Evolutionary conservation across 2,329 filamentous ascomycete species (phyloP).

Genomic region (Monilinia fructigena): DNA sequence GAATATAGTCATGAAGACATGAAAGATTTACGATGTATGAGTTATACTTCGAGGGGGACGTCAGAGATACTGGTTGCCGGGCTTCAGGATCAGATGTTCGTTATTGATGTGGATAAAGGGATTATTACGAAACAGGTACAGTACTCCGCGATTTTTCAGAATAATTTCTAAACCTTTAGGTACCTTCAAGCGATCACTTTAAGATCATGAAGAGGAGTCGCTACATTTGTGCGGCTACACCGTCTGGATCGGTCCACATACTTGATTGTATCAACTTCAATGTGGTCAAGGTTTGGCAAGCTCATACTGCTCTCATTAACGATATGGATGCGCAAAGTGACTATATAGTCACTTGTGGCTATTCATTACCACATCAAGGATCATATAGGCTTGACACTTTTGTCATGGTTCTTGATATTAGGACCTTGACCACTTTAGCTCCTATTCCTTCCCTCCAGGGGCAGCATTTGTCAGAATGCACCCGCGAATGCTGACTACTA

Average conservation of each 20-base stretch:
- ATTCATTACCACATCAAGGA: constrained; percentile 76
- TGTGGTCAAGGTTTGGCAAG: constrained; percentile 83
- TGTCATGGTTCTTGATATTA: constrained; percentile 93
- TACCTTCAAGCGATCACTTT: constrained; percentile 74
- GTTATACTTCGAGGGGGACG: constrained; percentile 83
- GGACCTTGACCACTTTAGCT: constrained; percentile 81
- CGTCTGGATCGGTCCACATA: constrained; percentile 78
- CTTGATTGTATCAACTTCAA: constrained; percentile 76
- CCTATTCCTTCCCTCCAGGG: constrained; percentile 87
- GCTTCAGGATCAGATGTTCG: constrained; percentile 82
- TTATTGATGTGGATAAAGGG: constrained; percentile 67
- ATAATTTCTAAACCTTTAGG: constrained; percentile 46
- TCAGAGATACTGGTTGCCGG: constrained; percentile 85
- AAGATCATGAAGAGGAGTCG: constrained; percentile 88
- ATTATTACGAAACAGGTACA: constrained; percentile 65
- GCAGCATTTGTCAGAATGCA: constrained; percentile 97
- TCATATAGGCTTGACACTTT: constrained; percentile 85
- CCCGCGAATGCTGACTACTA: constrained; percentile 90
- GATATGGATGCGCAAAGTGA: constrained; percentile 98
- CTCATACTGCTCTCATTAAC: constrained; percentile 83
- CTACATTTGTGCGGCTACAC: constrained; percentile 89
- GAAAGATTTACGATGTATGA: constrained; percentile 89
- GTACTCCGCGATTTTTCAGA: constrained; percentile 12
- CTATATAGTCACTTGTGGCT: constrained; percentile 92
- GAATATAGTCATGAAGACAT: constrained; percentile 65